Conservation (phyloP, 2,329 filamentous ascomycete genomes). For the Paecilomyces fulvus region DNA sequence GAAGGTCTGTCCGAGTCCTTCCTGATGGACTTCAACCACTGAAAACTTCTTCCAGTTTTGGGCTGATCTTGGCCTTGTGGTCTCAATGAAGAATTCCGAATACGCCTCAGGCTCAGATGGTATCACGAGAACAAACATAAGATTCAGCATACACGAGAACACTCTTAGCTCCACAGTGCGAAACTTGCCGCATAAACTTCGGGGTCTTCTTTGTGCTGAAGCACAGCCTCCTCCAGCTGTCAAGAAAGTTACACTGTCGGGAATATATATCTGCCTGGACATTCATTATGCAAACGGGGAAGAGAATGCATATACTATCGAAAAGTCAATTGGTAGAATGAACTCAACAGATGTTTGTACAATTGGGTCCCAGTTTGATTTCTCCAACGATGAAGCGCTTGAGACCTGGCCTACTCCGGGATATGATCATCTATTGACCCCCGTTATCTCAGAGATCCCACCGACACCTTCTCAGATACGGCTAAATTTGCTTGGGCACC, state of each 20-base stretch:
- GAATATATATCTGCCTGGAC: slow-evolving; percentile 14
- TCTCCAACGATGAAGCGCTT: neutral
- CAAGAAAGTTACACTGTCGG: slow-evolving; percentile 9
- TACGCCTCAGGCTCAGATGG: neutral
- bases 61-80: slow-evolving; percentile 20
- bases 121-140: slow-evolving; percentile 8
- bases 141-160: slow-evolving; percentile 14
- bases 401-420: neutral
- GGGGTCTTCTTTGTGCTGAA: slow-evolving; percentile 6
- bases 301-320: neutral
- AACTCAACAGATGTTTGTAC: neutral
- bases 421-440: neutral
- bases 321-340: neutral
- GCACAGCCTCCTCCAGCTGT: slow-evolving; percentile 9
- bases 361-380: neutral
- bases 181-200: slow-evolving; percentile 12
- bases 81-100: slow-evolving; percentile 13
- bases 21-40: neutral
- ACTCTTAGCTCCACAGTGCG: neutral
- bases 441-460: neutral
- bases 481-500: neutral
- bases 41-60: slow-evolving; percentile 18
- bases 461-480: neutral
- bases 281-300: slow-evolving; percentile 2
- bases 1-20: slow-evolving; percentile 12